Evolutionary conservation across 2,329 filamentous ascomycete species (phyloP).

Genomic region (Cordyceps cateniannulata): DNA sequence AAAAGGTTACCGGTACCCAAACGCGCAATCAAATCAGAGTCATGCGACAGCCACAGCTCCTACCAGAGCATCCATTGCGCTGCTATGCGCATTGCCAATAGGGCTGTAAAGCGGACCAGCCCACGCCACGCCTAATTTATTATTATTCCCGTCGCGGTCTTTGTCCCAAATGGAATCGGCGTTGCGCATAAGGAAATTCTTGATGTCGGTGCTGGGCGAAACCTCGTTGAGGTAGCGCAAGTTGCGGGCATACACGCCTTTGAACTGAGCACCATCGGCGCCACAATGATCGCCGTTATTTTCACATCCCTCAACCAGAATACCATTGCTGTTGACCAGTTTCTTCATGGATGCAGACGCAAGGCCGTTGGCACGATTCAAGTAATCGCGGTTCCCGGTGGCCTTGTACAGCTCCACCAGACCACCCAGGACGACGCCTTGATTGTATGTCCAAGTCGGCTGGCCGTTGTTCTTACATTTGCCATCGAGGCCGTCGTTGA

Average conservation of each 20-base stretch:
- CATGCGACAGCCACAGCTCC: constrained; percentile 44
- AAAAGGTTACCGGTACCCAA: neutral
- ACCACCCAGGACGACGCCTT: constrained; percentile 50
- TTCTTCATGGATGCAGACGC: constrained; percentile 45
- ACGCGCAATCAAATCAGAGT: neutral
- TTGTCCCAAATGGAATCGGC: constrained; percentile 60
- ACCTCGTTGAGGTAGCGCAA: constrained; percentile 50
- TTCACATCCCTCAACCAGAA: constrained; percentile 38
- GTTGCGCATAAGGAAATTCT: constrained; percentile 51
- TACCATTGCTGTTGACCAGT: constrained; percentile 37
- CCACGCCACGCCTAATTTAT: constrained; percentile 58
- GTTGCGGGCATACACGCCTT: constrained; percentile 64
- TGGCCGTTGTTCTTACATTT: constrained; percentile 46
- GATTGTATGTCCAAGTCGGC: constrained; percentile 50
- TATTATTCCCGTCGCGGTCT: constrained; percentile 38
- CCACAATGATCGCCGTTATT: constrained; percentile 30
- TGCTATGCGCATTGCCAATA: constrained; percentile 55
- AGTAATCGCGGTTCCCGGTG: constrained; percentile 33
- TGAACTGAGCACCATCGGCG: constrained; percentile 57
- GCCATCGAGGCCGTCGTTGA: constrained; percentile 48
- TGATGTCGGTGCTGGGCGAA: constrained; percentile 43
- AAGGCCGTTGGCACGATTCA: constrained; percentile 40
- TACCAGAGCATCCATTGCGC: constrained; percentile 60
- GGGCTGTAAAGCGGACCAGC: constrained; percentile 48
- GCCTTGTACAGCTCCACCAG: constrained; percentile 44